A percentile compares a stretch with the other conserved stretches of the same genome.
phyloP scores from a whole-genome alignment of 2,329 filamentous ascomycete genomes.

The Colletotrichum destructivum region DNA sequence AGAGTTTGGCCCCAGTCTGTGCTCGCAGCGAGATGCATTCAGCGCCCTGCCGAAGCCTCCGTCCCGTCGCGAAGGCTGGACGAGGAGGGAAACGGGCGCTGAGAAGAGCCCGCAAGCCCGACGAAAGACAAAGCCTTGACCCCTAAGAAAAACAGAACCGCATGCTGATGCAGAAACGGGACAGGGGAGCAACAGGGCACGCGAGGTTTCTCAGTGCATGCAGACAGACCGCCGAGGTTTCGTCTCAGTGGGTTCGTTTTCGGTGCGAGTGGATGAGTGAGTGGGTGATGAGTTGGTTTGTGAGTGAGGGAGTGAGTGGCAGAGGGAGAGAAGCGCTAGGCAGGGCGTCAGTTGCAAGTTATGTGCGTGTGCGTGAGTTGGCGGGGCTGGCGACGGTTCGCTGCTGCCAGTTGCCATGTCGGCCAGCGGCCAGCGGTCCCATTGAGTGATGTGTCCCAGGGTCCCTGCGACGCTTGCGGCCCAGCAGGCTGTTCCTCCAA shows the following conservation, averaged over 20 bases:
- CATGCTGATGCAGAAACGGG: not conserved
- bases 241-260: not conserved
- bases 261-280: not conserved
- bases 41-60: slow-evolving; percentile 23
- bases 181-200: not conserved
- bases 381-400: not conserved
- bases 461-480: slow-evolving; percentile 35
- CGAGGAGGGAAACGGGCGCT: slow-evolving; percentile 20
- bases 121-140: slow-evolving; percentile 4
- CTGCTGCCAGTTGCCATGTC: not conserved
- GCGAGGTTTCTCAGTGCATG: not conserved
- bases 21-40: slow-evolving; percentile 25
- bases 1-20: slow-evolving; percentile 42
- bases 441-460: not conserved
- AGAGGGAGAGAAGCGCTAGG: not conserved
- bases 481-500: slow-evolving; percentile 9
- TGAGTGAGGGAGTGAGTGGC: not conserved
- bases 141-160: not conserved
- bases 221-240: not conserved
- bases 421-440: not conserved
- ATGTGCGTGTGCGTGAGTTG: not conserved
- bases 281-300: not conserved
- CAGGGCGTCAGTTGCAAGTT: not conserved
- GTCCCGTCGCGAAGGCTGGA: not conserved
- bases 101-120: slow-evolving; percentile 35